phyloP scores from a whole-genome alignment of 2,329 filamentous ascomycete species.

The Aspergillus awamori region DNA sequence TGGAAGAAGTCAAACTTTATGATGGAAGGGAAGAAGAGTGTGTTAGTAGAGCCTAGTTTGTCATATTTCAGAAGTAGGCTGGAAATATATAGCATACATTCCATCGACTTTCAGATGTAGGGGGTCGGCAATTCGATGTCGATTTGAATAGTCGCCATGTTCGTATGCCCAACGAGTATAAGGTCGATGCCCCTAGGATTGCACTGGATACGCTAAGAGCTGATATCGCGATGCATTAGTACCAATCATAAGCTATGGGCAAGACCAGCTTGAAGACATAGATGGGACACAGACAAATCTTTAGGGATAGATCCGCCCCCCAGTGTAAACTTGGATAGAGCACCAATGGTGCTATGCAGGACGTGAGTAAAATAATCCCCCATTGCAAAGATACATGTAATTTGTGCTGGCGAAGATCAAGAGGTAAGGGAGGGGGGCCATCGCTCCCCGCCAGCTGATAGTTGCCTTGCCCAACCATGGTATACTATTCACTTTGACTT shows the following conservation, averaged over 20 bases:
- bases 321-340: slow-evolving; percentile 7
- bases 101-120: slow-evolving; percentile 5
- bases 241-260: not conserved
- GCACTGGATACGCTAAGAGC: slow-evolving; percentile 3
- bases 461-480: not conserved
- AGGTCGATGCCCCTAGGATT: slow-evolving; percentile 4
- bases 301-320: not conserved
- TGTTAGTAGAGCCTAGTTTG: not conserved
- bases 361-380: slow-evolving; percentile 4
- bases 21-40: not conserved
- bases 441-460: slow-evolving; percentile 1
- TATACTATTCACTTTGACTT: not conserved
- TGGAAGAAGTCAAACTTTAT: slow-evolving; percentile 10
- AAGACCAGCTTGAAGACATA: not conserved
- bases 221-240: not conserved
- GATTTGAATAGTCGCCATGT: slow-evolving; percentile 1
- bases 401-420: slow-evolving; percentile 5
- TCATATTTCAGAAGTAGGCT: not conserved
- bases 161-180: not conserved
- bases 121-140: slow-evolving; percentile 5
- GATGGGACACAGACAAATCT: not conserved
- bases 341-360: slow-evolving; percentile 10
- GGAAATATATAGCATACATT: not conserved
- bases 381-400: not conserved
- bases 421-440: slow-evolving; percentile 7